Percentiles rank a stretch among this genome's conserved stretches.
Conservation (phyloP, 1,284 basidiomycete species). For the Austroboletus novae-zelandiae region DNA sequence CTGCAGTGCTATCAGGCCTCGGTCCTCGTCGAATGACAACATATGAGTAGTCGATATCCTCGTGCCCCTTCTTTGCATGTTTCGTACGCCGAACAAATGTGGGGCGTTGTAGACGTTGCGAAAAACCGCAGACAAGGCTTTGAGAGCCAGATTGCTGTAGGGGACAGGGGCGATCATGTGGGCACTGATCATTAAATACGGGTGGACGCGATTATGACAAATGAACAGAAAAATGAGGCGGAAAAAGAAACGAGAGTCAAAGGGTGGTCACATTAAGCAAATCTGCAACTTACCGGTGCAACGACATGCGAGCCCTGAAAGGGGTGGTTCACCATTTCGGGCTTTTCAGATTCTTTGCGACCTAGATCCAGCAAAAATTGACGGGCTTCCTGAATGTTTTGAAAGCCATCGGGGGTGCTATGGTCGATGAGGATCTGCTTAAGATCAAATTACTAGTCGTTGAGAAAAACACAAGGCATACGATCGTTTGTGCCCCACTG, state of each 20-base stretch:
- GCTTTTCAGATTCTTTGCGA: slow-evolving; percentile 51
- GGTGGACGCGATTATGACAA: slow-evolving; percentile 5
- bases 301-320: slow-evolving; percentile 72
- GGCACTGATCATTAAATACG: slow-evolving; percentile 58
- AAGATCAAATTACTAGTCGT: slow-evolving; percentile 11
- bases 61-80: slow-evolving; percentile 79
- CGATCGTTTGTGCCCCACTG: slow-evolving; percentile 80
- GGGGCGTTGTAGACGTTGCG: slow-evolving; percentile 85
- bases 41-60: slow-evolving; percentile 88
- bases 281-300: slow-evolving; percentile 62
- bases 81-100: slow-evolving; percentile 85
- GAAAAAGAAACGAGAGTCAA: slow-evolving; percentile 8
- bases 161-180: slow-evolving; percentile 89
- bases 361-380: slow-evolving; percentile 74
- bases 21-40: slow-evolving; percentile 82
- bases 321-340: slow-evolving; percentile 35
- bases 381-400: slow-evolving; percentile 80
- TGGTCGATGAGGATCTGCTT: slow-evolving; percentile 84
- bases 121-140: slow-evolving; percentile 75
- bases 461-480: slow-evolving; percentile 35
- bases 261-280: background rate
- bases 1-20: slow-evolving; percentile 49
- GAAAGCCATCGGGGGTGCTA: slow-evolving; percentile 75
- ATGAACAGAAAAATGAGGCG: slow-evolving; percentile 14
- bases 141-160: slow-evolving; percentile 50